Conservation (phyloP, 352 stramenopile genomes). For the Pythium diclinum region DNA sequence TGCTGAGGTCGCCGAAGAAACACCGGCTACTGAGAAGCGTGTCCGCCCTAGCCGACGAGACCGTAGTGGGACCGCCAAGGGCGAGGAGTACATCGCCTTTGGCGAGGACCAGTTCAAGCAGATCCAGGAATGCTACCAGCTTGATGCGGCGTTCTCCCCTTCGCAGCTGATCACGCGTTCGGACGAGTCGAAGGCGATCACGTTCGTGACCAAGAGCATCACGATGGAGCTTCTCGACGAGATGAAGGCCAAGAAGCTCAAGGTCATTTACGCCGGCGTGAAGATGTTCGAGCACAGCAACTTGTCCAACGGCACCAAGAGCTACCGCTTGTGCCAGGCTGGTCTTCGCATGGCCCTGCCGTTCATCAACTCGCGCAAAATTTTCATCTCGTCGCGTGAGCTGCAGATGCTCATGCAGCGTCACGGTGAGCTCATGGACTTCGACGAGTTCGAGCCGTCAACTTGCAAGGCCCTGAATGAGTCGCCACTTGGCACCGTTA, state of each 20-base stretch:
- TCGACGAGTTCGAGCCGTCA: slow-evolving; percentile 69
- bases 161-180: slow-evolving; percentile 86
- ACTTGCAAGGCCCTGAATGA: slow-evolving; percentile 51
- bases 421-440: slow-evolving; percentile 78
- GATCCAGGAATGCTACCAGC: slow-evolving; percentile 77
- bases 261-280: slow-evolving; percentile 90
- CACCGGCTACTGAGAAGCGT: slow-evolving; percentile 11
- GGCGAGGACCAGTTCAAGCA: slow-evolving; percentile 48
- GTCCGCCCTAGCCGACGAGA: slow-evolving; percentile 35
- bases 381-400: slow-evolving; percentile 56
- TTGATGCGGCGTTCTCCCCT: slow-evolving; percentile 62
- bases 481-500: slow-evolving; percentile 69
- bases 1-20: slow-evolving; percentile 13
- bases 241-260: slow-evolving; percentile 85
- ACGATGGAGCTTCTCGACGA: slow-evolving; percentile 73
- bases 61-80: slow-evolving; percentile 44
- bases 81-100: slow-evolving; percentile 79
- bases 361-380: slow-evolving; percentile 71
- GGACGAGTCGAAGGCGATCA: slow-evolving; percentile 82
- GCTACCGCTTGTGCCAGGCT: slow-evolving; percentile 89
- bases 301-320: slow-evolving; percentile 53
- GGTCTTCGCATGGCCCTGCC: slow-evolving; percentile 83
- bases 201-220: slow-evolving; percentile 84
- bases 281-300: slow-evolving; percentile 92
- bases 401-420: slow-evolving; percentile 87